Conservation (phyloP, 1,284 basidiomycete genomes). For the Caloboletus firmus region DNA sequence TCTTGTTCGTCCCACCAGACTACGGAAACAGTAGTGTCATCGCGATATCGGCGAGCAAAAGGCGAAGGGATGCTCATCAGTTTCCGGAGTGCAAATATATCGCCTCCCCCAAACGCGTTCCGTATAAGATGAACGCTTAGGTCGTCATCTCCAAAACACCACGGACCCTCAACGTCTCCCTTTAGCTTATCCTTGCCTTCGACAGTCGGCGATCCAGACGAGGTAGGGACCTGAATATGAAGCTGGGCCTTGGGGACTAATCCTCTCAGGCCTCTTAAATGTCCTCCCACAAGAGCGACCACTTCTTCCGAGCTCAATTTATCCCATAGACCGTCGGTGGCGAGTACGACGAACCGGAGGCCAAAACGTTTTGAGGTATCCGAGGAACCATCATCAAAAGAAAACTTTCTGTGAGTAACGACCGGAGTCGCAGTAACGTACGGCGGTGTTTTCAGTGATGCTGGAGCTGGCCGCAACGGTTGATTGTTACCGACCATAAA, state of each 20-base stretch:
- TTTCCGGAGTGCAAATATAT: constrained; percentile 64
- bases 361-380: constrained; percentile 28
- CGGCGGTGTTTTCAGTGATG: constrained; percentile 82
- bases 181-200: constrained; percentile 62
- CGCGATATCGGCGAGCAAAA: constrained; percentile 74
- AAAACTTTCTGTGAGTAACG: constrained; percentile 76
- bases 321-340: constrained; percentile 96
- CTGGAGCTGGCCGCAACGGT: constrained; percentile 59
- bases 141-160: constrained; percentile 88
- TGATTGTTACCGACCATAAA: constrained; percentile 64
- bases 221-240: constrained; percentile 52
- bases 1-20: constrained; percentile 76
- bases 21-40: constrained; percentile 90
- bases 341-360: constrained; percentile 79
- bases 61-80: constrained; percentile 87
- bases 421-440: constrained; percentile 93
- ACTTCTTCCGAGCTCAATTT: constrained; percentile 93
- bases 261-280: constrained; percentile 74
- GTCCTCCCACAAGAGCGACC: constrained; percentile 84
- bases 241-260: constrained; percentile 59
- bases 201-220: constrained; percentile 52
- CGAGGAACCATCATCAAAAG: constrained; percentile 36
- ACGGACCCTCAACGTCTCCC: constrained; percentile 47
- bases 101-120: constrained; percentile 90
- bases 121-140: constrained; percentile 89